Evolutionary conservation across 129 eudicot species (phyloP).

Genomic region (Flaveria sonorensis): DNA sequence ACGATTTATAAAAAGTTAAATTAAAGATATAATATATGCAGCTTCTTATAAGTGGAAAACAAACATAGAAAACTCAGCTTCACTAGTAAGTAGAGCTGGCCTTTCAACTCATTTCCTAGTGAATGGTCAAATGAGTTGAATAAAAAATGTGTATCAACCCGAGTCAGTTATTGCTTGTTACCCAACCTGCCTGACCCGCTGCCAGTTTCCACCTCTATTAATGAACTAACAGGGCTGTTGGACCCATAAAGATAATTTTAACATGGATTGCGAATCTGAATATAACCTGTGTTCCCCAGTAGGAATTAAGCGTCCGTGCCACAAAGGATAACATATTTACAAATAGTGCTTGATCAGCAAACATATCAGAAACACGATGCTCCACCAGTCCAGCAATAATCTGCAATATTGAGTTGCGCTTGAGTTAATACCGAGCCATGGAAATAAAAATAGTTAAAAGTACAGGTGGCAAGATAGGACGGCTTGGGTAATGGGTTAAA

Average conservation of each 20-base stretch:
- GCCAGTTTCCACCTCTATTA: neutral
- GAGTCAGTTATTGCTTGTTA: neutral
- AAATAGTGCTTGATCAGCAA: slow-evolving; percentile 71
- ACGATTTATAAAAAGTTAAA: slow-evolving; percentile 1
- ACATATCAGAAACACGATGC: slow-evolving; percentile 77
- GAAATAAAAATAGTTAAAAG: neutral
- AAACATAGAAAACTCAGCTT: neutral
- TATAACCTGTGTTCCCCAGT: slow-evolving; percentile 96
- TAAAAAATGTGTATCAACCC: neutral
- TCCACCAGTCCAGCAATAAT: slow-evolving; percentile 94
- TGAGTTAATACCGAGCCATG: neutral
- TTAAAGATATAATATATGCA: neutral
- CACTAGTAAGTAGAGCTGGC: neutral
- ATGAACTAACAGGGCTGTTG: neutral
- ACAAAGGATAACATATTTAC: slow-evolving; percentile 82
- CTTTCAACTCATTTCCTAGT: neutral
- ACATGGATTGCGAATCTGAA: neutral
- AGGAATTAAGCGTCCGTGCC: slow-evolving; percentile 79
- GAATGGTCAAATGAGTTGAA: neutral
- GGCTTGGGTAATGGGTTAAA: neutral
- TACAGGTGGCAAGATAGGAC: neutral
- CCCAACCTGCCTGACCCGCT: neutral
- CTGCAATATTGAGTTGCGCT: slow-evolving; percentile 36
- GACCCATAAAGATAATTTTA: slow-evolving; percentile 9
- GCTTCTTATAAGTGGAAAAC: neutral